Base-by-base conservation (phyloP, 306 rosid genomes). In the Gleditsia sinensis region DNA sequence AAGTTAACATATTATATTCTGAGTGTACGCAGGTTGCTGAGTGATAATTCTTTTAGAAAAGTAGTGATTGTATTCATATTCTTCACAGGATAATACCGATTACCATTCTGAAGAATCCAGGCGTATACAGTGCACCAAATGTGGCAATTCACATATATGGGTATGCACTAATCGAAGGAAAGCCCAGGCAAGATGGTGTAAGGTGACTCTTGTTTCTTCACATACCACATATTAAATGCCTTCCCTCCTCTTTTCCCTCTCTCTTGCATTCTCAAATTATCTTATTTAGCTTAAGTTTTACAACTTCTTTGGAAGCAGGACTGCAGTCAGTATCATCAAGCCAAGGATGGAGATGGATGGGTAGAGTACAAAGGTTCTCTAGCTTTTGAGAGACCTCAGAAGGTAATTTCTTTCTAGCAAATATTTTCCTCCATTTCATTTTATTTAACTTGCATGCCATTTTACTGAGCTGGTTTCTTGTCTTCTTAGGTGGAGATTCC, bases 281-380 rank as follows among this genome's bases (percentile, higher is more conserved):
- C 19, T 53, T 42, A 17, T 75, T 65, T 73, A 19, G 53, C 40
- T 54, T 75, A 72, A 45, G 45, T 76, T 78, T 12, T 64, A 39
- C 54, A 51, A 72, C n/a, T n/a, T n/a, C 74, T 71, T 46, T 70
- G 87, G 67, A 37, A 71, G 48, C 85, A 94, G 99, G 99, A 95
- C 70, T 95, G 99, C 78, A 70, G 98, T 78, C 99, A 95, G 87
- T 90, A 90, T 87, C 99, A 95, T 85, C 98, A 92, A 79, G 99
- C 99, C 25, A 92, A 90, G 84, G 99, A 95, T 76, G 99, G 99
- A 75, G 99, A 95, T 81, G 99, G 99, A 53, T 95, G 99, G 99
- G 92, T 95, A 14, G 98, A 95, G 81, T 86, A 88, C 83, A 92
- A 83, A 82, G 99, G 99, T 48, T 86, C 99, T 25, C 78, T 95